A percentile compares a stretch with the other conserved stretches of the same genome.
These are phyloP conservation scores for Prunus padus DNA, from an alignment of 306 rosid species.

Conservation along the genomic window DNA sequence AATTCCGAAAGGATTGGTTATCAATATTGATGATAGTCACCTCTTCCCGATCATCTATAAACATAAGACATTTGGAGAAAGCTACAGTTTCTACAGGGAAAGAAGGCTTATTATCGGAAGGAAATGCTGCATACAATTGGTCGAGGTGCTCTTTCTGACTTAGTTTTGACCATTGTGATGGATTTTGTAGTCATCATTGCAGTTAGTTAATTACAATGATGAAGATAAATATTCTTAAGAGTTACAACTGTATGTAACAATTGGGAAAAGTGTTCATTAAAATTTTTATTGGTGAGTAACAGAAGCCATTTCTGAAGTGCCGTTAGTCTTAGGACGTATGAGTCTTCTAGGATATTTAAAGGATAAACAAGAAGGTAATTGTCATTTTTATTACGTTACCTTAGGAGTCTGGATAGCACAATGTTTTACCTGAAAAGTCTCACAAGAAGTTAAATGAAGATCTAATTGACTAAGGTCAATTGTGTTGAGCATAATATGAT, in stretches of 20 bases:
- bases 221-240: background rate
- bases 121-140: constrained; percentile 97
- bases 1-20: constrained; percentile 91
- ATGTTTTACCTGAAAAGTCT: background rate
- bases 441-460: background rate
- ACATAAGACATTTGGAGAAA: constrained; percentile 97
- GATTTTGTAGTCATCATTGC: background rate
- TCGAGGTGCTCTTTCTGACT: constrained; percentile 66
- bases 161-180: constrained; percentile 13
- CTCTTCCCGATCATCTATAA: constrained; percentile 91
- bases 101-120: constrained; percentile 92
- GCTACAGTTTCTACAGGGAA: constrained; percentile 98
- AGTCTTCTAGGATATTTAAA: background rate
- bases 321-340: background rate
- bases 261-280: background rate
- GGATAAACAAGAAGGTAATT: background rate
- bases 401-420: background rate
- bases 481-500: background rate
- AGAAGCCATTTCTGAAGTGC: background rate
- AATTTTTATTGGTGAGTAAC: background rate
- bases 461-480: background rate
- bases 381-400: background rate
- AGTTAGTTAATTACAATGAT: background rate
- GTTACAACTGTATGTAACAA: background rate
- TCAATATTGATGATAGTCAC: constrained; percentile 86